These are phyloP conservation scores for Solanum hybrid DNA, from an alignment of 305 asterid genomes.

Conservation along the genomic window DNA sequence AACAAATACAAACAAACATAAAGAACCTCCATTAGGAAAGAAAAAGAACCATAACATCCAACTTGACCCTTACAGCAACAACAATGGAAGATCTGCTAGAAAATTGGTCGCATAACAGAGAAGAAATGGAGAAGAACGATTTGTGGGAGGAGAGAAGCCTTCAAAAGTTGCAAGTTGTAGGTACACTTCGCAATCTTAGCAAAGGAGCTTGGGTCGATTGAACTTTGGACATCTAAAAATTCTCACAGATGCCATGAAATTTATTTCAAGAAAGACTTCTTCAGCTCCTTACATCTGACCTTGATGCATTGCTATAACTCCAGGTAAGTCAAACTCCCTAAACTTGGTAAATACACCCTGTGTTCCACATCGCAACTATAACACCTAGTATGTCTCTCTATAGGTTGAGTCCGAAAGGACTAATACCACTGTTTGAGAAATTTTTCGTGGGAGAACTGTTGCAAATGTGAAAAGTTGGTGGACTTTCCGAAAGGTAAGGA, in stretches of 20 bases:
- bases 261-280: neutral
- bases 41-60: too few relatives aligned
- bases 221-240: neutral
- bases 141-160: neutral
- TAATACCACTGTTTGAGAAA: neutral
- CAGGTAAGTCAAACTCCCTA: neutral
- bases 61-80: too few relatives aligned
- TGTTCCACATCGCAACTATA: neutral
- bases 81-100: too few relatives aligned
- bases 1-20: too few relatives aligned
- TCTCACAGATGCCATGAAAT: neutral
- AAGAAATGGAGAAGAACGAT: neutral
- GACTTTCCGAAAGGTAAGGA: neutral
- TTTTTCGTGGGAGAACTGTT: neutral
- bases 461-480: neutral
- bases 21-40: too few relatives aligned
- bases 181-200: neutral
- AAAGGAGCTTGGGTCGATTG: neutral
- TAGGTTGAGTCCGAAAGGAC: neutral
- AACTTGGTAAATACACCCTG: neutral
- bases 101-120: too few relatives aligned
- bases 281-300: neutral
- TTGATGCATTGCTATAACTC: neutral
- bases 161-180: neutral
- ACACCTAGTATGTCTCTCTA: neutral